Percentiles rank a stretch among this genome's conserved stretches.
Conservation (phyloP, 2,329 filamentous ascomycete genomes). For the Venturia aucupariae region DNA sequence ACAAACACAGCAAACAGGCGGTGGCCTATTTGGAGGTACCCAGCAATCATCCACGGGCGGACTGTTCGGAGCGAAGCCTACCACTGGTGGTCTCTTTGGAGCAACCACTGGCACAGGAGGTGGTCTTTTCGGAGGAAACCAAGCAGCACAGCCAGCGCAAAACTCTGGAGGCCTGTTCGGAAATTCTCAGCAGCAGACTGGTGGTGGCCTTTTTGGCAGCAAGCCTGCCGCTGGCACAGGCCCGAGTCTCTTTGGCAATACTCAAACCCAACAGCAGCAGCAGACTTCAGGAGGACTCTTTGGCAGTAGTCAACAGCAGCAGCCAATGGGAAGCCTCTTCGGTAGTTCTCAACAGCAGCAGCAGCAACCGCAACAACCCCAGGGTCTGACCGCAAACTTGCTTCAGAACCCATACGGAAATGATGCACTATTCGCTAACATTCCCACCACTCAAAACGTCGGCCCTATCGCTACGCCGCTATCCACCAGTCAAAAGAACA, state of each 20-base stretch:
- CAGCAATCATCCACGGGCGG: conserved; percentile 25
- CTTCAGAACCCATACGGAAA: conserved; percentile 81
- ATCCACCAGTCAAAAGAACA: conserved; percentile 63
- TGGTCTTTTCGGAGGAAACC: conserved; percentile 32
- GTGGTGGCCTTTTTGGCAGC: conserved; percentile 32
- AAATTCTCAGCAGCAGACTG: conserved; percentile 27
- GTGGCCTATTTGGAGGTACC: conserved; percentile 34
- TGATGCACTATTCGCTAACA: conserved; percentile 70
- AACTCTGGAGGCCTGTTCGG: conserved; percentile 38
- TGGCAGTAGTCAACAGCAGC: conserved; percentile 31
- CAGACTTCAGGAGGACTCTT: conserved; percentile 35
- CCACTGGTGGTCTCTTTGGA: conserved; percentile 25
- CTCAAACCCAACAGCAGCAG: conserved; percentile 20
- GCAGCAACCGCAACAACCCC: conserved; percentile 40
- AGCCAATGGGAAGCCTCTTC: conserved; percentile 38
- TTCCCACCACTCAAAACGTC: conserved; percentile 61
- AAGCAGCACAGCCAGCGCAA: conserved; percentile 38
- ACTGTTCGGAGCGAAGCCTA: conserved; percentile 33
- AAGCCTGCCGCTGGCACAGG: conserved; percentile 23
- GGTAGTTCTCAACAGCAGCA: conserved; percentile 38
- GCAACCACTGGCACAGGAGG: conserved; percentile 21
- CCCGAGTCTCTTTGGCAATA: conserved; percentile 17
- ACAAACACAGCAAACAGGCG: conserved; percentile 40
- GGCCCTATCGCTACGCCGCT: conserved; percentile 89
- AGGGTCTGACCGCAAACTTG: conserved; percentile 61